These are phyloP conservation scores for Fraxinus greggii DNA, from an alignment of 305 asterid genomes.

Conservation along the genomic window DNA sequence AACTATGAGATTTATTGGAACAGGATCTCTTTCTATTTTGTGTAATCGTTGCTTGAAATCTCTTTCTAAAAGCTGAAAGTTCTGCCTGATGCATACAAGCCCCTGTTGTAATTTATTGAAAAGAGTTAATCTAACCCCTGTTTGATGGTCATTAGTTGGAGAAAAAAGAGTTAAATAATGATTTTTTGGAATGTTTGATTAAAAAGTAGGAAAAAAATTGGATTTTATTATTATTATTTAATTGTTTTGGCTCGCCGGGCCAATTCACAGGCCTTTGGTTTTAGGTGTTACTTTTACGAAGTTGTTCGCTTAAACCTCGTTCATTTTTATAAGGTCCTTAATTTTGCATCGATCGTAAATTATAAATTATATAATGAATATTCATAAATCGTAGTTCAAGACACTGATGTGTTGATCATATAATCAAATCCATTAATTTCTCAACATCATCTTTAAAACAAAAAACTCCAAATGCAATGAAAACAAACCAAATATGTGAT, in stretches of 20 bases:
- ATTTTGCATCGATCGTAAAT: background rate
- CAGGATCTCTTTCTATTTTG: background rate
- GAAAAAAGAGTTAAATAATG: too few species aligned
- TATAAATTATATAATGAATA: too few species aligned
- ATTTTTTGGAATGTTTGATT: too few species aligned
- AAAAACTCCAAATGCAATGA: background rate
- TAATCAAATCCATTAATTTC: background rate
- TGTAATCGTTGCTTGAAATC: background rate
- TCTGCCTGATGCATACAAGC: background rate
- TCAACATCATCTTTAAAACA: background rate
- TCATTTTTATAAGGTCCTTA: background rate
- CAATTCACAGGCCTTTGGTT: background rate
- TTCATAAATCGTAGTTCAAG: background rate
- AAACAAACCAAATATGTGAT: background rate
- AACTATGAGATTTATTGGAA: background rate
- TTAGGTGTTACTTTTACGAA: background rate
- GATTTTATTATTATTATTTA: too few species aligned
- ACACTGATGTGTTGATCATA: background rate
- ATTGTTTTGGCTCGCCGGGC: background rate
- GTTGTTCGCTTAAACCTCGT: background rate
- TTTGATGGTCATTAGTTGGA: too few species aligned
- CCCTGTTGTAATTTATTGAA: background rate
- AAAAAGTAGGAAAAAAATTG: too few species aligned
- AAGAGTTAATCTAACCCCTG: background rate
- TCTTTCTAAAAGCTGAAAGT: background rate